These are phyloP conservation scores for Pythium folliculosum DNA, from an alignment of 352 stramenopile species.

Conservation along the genomic window DNA sequence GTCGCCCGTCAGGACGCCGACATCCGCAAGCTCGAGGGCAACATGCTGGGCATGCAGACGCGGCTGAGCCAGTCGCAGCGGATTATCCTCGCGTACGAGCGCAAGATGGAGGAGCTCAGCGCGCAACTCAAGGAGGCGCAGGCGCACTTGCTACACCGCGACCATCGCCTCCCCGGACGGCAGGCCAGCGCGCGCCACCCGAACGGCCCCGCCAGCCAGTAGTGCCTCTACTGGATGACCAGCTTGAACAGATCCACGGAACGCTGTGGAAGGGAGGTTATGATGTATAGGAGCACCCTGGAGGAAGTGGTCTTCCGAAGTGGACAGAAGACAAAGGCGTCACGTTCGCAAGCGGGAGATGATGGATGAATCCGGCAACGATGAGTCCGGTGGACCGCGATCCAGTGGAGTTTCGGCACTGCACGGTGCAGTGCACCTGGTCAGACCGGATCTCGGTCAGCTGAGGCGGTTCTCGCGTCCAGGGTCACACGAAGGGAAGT, in stretches of 20 bases:
- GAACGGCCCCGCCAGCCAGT: not conserved
- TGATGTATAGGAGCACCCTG: too few relatives aligned
- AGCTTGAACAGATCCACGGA: not conserved
- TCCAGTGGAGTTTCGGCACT: too few relatives aligned
- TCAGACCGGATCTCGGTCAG: too few relatives aligned
- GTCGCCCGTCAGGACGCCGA: slow-evolving; percentile 58
- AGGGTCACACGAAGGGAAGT: too few relatives aligned
- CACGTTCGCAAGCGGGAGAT: too few relatives aligned
- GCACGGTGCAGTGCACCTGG: too few relatives aligned
- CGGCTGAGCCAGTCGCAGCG: slow-evolving; percentile 64
- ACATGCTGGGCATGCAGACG: slow-evolving; percentile 67
- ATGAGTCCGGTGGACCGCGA: not conserved
- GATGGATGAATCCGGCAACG: not conserved
- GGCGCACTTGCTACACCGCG: slow-evolving; percentile 8
- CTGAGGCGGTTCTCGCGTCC: not conserved
- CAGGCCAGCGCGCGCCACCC: slow-evolving; percentile 5
- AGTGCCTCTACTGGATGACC: not conserved
- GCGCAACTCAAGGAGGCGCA: slow-evolving; percentile 53
- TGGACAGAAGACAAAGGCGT: too few relatives aligned
- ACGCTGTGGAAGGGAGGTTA: too few relatives aligned
- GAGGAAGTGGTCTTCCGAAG: too few relatives aligned
- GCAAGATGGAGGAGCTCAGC: slow-evolving; percentile 77
- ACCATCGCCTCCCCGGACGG: not conserved
- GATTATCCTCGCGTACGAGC: slow-evolving; percentile 67
- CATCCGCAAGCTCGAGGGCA: slow-evolving; percentile 70